Conservation (phyloP, 2,329 filamentous ascomycete genomes). For the Sarocladium kiliense region DNA sequence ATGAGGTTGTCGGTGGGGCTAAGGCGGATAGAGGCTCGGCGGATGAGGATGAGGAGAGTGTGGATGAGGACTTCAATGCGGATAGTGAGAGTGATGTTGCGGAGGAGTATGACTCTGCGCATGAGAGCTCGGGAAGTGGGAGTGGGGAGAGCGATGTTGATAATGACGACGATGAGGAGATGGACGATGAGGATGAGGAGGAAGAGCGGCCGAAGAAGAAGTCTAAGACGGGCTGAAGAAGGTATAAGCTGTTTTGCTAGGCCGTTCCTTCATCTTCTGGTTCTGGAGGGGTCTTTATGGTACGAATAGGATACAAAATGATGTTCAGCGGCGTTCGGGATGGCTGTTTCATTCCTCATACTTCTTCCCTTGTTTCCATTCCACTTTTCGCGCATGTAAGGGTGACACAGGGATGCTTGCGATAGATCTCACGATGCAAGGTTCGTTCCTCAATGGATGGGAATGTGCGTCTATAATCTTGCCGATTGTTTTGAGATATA, state of each 20-base stretch:
- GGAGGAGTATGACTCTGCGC: slow-evolving; percentile 89
- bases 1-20: slow-evolving; percentile 61
- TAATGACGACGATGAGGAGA: slow-evolving; percentile 36
- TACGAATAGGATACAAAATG: slow-evolving; percentile 4
- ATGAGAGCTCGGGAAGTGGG: slow-evolving; percentile 72
- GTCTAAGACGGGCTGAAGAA: slow-evolving; percentile 31
- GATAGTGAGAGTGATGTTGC: slow-evolving; percentile 93
- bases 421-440: too few species aligned
- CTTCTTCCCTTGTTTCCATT: background rate
- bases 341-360: background rate
- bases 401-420: too few species aligned
- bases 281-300: background rate
- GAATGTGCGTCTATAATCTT: too few species aligned
- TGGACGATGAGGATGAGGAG: slow-evolving; percentile 34
- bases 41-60: slow-evolving; percentile 91
- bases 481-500: too few species aligned
- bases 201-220: slow-evolving; percentile 47
- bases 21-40: slow-evolving; percentile 80
- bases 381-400: too few species aligned
- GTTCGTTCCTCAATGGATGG: too few species aligned
- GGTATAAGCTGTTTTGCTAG: background rate
- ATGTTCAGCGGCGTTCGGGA: background rate
- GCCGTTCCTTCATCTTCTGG: background rate
- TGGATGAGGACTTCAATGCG: slow-evolving; percentile 92
- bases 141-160: slow-evolving; percentile 46